A percentile compares a stretch with the other conserved stretches of the same genome.
Conservation (phyloP, 2,329 filamentous ascomycete species). For the Exserohilum turcica region DNA sequence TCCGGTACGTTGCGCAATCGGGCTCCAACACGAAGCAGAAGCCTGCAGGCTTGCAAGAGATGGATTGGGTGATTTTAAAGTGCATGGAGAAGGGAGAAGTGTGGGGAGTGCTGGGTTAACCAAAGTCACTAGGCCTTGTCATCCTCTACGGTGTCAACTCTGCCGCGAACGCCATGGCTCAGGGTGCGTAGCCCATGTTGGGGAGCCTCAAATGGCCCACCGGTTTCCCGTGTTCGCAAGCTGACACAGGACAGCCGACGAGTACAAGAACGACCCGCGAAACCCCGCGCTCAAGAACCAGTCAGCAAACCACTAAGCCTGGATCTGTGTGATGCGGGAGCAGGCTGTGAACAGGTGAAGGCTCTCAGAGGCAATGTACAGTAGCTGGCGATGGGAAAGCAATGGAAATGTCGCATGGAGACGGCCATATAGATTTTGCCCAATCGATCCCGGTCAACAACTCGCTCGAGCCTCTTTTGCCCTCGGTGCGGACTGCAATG, state of each 20-base stretch:
- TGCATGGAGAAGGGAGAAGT: background rate
- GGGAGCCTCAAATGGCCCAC: background rate
- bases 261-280: constrained; percentile 96
- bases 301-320: constrained; percentile 38
- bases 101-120: constrained; percentile 23
- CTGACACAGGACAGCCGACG: constrained; percentile 67
- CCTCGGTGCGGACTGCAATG: background rate
- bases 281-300: constrained; percentile 64
- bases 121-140: constrained; percentile 66
- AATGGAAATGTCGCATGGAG: constrained; percentile 19
- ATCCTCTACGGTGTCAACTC: constrained; percentile 93
- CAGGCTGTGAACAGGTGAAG: constrained; percentile 21
- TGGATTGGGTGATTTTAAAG: constrained; percentile 14
- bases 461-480: background rate
- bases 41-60: constrained; percentile 1
- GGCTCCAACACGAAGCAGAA: background rate
- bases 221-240: constrained; percentile 3
- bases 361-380: constrained; percentile 42
- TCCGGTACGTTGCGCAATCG: constrained; percentile 71
- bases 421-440: constrained; percentile 43
- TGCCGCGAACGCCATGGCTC: constrained; percentile 74
- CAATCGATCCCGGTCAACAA: constrained; percentile 23
- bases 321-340: constrained; percentile 17
- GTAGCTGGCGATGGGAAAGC: constrained; percentile 34
- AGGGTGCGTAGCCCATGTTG: constrained; percentile 64